Evolutionary conservation across 192 early-diverging fungal species (phyloP).

Genomic region (Gryganskiella cystojenkinii): DNA sequence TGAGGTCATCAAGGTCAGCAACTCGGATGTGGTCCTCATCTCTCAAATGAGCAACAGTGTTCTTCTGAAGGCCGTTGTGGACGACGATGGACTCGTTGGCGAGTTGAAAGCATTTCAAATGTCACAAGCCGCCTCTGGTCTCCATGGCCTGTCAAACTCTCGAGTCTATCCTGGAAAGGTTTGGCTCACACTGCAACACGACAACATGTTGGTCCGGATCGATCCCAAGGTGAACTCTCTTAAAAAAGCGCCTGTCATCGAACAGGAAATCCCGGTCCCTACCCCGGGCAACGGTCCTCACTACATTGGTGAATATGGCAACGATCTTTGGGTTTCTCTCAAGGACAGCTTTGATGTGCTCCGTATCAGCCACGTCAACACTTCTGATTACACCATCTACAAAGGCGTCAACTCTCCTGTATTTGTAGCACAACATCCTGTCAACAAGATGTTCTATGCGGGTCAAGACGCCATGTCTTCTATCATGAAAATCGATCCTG

Average conservation of each 20-base stretch:
- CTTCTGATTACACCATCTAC: constrained; percentile 14
- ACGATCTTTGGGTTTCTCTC: constrained; percentile 27
- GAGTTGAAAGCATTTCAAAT: constrained; percentile 7
- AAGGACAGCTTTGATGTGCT: constrained; percentile 20
- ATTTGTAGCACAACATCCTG: constrained; percentile 31
- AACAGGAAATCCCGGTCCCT: constrained; percentile 15
- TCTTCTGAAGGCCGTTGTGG: constrained; percentile 25
- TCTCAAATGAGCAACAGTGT: constrained; percentile 39
- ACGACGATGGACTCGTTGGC: not conserved
- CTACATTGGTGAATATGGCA: constrained; percentile 29
- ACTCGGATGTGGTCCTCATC: constrained; percentile 13
- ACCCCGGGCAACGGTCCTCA: constrained; percentile 24
- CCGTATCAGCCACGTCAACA: constrained; percentile 21
- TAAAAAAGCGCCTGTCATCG: not conserved
- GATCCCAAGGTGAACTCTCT: constrained; percentile 8
- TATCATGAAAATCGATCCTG: constrained; percentile 28
- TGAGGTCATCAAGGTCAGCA: constrained; percentile 16
- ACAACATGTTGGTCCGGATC: constrained; percentile 18
- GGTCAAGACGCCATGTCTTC: constrained; percentile 12
- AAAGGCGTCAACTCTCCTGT: constrained; percentile 1
- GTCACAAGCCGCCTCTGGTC: not conserved
- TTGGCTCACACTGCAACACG: constrained; percentile 29
- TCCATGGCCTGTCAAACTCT: constrained; percentile 23
- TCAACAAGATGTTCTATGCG: constrained; percentile 21
- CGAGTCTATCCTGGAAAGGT: constrained; percentile 10